Evolutionary conservation across 2,329 filamentous ascomycete species (phyloP).

Genomic region (Magnaporthales sp.): DNA sequence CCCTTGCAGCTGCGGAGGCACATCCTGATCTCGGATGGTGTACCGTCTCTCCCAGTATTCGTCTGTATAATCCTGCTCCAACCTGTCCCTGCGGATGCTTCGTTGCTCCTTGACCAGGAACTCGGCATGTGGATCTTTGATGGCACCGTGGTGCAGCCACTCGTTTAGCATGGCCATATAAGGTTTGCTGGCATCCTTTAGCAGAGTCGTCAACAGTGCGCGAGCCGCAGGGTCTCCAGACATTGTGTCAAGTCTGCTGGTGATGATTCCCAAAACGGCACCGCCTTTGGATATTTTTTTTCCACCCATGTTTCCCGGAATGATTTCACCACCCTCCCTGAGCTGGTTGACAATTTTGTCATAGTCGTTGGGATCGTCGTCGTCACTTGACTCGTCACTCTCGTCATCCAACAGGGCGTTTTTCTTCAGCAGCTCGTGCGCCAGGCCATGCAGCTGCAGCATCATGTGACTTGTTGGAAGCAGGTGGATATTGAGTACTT

Average conservation of each 20-base stretch:
- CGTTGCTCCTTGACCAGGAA: slow-evolving; percentile 95
- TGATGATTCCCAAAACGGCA: slow-evolving; percentile 81
- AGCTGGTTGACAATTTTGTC: slow-evolving; percentile 90
- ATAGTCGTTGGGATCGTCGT: slow-evolving; percentile 69
- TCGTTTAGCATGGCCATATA: slow-evolving; percentile 99
- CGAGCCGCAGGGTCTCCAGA: slow-evolving; percentile 88
- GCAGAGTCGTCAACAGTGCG: slow-evolving; percentile 67
- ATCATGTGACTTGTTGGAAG: slow-evolving; percentile 88
- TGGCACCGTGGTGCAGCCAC: slow-evolving; percentile 93
- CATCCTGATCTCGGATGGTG: slow-evolving; percentile 79
- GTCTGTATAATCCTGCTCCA: slow-evolving; percentile 96
- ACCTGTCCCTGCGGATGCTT: slow-evolving; percentile 80
- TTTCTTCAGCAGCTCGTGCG: slow-evolving; percentile 77
- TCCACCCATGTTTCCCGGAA: slow-evolving; percentile 67
- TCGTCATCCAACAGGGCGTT: slow-evolving; percentile 84
- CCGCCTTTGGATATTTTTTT: slow-evolving; percentile 98
- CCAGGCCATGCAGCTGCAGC: slow-evolving; percentile 78
- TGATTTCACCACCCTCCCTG: slow-evolving; percentile 75
- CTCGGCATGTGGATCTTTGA: slow-evolving; percentile 87
- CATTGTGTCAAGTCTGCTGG: slow-evolving; percentile 76
- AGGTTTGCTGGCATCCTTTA: slow-evolving; percentile 82
- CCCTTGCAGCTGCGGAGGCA: slow-evolving; percentile 76
- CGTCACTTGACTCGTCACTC: slow-evolving; percentile 57
- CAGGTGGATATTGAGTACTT: slow-evolving; percentile 86
- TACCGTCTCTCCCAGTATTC: slow-evolving; percentile 99